Percentiles rank a stretch among this genome's conserved stretches.
These are phyloP conservation scores for Rostrohypoxylon terebratum DNA, from an alignment of 495 filamentous ascomycete genomes.

Conservation along the genomic window DNA sequence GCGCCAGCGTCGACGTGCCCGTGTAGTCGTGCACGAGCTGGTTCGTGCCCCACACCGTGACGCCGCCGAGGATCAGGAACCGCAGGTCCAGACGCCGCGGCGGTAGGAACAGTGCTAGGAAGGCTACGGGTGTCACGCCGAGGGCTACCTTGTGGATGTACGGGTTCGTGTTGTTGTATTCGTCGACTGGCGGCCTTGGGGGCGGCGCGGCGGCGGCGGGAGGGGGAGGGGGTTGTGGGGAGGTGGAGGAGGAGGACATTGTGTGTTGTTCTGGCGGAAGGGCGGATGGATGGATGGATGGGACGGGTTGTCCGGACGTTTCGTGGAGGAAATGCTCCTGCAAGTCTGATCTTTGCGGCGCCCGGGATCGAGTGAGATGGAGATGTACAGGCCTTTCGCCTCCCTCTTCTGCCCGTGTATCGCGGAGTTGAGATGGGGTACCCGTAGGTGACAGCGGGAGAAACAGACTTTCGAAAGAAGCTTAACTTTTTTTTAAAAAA, in stretches of 20 bases:
- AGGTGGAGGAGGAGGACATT: conserved; percentile 5
- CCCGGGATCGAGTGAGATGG: background rate
- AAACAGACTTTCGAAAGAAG: conserved; percentile 10
- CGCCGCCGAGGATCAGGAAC: conserved; percentile 69
- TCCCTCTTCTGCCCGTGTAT: background rate
- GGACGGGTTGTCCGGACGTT: background rate
- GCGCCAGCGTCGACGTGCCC: conserved; percentile 64
- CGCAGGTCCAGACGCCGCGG: conserved; percentile 81
- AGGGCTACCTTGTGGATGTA: conserved; percentile 71
- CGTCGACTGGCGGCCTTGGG: background rate
- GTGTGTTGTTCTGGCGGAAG: conserved; percentile 1
- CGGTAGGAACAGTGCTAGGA: conserved; percentile 78
- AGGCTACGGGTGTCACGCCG: conserved; percentile 73
- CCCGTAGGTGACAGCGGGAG: background rate
- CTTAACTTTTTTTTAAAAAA: conserved; percentile 37
- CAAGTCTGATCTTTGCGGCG: background rate
- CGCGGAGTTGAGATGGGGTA: background rate
- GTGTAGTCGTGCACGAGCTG: conserved; percentile 71
- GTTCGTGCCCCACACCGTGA: conserved; percentile 73
- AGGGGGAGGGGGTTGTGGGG: background rate
- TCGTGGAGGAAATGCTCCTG: background rate
- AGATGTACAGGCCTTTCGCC: background rate
- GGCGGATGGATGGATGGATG: background rate
- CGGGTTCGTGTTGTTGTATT: conserved; percentile 57
- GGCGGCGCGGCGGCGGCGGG: conserved; percentile 12